Evolutionary conservation across 208 protist species (phyloP), one percentile per base, ranked within the genome.

Genomic region (Wallacemonas sp.): DNA sequence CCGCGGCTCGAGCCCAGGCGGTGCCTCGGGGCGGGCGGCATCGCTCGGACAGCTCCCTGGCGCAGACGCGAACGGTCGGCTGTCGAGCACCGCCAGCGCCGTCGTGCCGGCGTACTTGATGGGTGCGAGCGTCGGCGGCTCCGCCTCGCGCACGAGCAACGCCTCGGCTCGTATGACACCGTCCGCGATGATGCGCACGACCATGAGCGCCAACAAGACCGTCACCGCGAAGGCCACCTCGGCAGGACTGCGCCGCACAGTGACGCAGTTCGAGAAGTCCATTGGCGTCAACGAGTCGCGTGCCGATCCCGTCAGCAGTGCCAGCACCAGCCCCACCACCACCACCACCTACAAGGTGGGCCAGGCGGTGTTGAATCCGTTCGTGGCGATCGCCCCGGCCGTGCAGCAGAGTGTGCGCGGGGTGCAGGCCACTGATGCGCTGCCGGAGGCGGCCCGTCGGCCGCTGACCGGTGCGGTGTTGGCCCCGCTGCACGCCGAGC

Each of bases 301-400:
- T 41, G 36, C 10, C 14, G 36, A 14, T 7, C 0, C 36, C 36
- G 10, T 7, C 36, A 41, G 36, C 36, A 7, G 10, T 41, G 36
- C 36, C 14, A 14, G 14, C 20, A 10, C 32, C 36, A 5, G 11
- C 16, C 26, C 55, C 3, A 18, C 10, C 14, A 36, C 8, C 25
- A n/a, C 11, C n/a, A 52, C 46, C 18, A 70, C 61, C 8, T 89
- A 85, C 68, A 59, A 81, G 14, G 82, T 89, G 22, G 82, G 82
- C 39, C 38, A 69, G 22, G 82, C 82, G 25, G 79, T 89, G 26
- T 55, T 89, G 36, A 89, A 89, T 68, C 82, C 82, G 22, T 74
- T 70, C 61, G 70, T 89, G 32, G 62, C 57, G 45, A 57, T 89
- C 18, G 76, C 82, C 29, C 79, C 82, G 2, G 69, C 82, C 8